phyloP scores from a whole-genome alignment of 192 early-diverging fungal species.

The Coemansia sp. region DNA sequence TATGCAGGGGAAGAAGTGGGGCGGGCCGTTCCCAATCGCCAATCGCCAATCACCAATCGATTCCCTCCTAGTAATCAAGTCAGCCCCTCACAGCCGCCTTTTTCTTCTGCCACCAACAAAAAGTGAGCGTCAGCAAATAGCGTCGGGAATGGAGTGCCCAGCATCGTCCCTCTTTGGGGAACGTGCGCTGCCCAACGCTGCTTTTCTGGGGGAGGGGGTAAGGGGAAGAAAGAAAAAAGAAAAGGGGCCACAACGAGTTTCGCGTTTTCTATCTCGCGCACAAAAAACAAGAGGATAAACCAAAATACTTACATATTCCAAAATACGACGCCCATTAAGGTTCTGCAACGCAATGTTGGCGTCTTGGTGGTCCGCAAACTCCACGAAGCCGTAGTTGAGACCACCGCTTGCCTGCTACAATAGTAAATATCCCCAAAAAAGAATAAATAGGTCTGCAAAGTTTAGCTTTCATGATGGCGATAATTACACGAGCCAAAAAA shows the following conservation, averaged over 20 bases:
- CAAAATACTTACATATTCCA: conserved; percentile 27
- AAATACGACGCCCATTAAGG: conserved; percentile 64
- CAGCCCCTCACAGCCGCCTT: no score
- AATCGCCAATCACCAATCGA: no score
- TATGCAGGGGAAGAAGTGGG: no score
- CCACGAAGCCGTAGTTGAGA: conserved; percentile 90
- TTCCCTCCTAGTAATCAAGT: no score
- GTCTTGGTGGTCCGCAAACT: conserved; percentile 68
- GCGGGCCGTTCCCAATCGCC: no score
- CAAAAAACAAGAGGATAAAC: no score
- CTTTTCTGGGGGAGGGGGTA: no score
- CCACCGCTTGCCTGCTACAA: conserved; percentile 66
- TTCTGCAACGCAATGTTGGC: conserved; percentile 71
- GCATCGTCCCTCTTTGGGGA: background rate
- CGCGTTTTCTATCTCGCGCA: no score
- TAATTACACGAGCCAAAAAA: background rate
- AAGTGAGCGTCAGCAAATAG: background rate
- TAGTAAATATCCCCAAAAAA: conserved; percentile 1
- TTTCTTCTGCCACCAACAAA: background rate
- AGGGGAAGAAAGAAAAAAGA: background rate
- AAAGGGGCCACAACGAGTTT: background rate
- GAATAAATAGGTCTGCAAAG: background rate
- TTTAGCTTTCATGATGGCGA: background rate
- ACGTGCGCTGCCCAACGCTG: background rate
- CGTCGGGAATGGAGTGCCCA: background rate